Conservation (phyloP, 1,139 yeast genomes). For the Scheffersomyces stambukii region DNA sequence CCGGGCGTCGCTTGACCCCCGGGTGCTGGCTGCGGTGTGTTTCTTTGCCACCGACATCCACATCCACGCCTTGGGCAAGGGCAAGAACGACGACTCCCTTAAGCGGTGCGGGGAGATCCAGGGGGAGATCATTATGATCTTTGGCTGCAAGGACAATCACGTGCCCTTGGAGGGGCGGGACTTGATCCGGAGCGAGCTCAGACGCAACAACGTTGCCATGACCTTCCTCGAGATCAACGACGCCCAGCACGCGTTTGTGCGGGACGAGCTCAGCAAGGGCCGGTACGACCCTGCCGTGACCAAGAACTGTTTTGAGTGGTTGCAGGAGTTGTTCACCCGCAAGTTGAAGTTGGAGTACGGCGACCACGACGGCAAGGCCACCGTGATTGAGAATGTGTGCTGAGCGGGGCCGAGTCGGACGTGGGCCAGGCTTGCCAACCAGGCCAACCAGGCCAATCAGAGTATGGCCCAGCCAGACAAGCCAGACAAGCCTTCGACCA, state of each 20-base stretch:
- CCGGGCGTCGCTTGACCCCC: slow-evolving; percentile 63
- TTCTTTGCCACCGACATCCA: slow-evolving; percentile 85
- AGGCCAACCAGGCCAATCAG: no score
- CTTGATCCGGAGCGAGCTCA: slow-evolving; percentile 58
- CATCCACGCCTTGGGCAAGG: slow-evolving; percentile 58
- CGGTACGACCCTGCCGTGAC: slow-evolving; percentile 77
- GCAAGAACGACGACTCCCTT: slow-evolving; percentile 61
- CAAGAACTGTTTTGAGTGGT: slow-evolving; percentile 60
- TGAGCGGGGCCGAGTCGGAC: slow-evolving; percentile 22
- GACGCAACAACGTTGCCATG: slow-evolving; percentile 57
- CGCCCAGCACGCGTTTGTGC: slow-evolving; percentile 76
- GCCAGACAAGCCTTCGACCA: no score
- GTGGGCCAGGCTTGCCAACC: no score
- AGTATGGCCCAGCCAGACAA: no score
- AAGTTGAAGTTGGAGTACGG: slow-evolving; percentile 66
- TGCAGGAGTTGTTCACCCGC: slow-evolving; percentile 68
- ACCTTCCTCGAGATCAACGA: slow-evolving; percentile 73
- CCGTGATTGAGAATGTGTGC: slow-evolving; percentile 61
- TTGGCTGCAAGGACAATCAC: slow-evolving; percentile 78
- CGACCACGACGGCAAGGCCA: slow-evolving; percentile 47
- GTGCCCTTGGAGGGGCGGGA: slow-evolving; percentile 80
- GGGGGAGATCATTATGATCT: slow-evolving; percentile 63
- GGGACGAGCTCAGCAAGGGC: slow-evolving; percentile 77
- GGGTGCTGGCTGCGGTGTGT: slow-evolving; percentile 66
- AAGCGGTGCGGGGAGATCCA: slow-evolving; percentile 50